Evolutionary conservation across 306 rosid species (phyloP), one percentile per base, ranked within the genome.

Genomic region (apple (Malus domestica)): DNA sequence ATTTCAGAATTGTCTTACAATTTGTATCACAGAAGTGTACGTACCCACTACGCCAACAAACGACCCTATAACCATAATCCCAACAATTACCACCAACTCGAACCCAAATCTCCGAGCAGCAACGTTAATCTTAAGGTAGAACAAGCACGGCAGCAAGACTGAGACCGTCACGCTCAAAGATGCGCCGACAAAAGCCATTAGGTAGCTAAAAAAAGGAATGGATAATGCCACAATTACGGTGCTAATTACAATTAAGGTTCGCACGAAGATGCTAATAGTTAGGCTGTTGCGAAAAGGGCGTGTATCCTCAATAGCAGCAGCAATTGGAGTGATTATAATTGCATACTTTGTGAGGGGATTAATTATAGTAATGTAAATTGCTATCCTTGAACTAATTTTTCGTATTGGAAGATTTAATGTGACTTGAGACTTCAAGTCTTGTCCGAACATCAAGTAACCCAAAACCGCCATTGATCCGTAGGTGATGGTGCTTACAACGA

Each of bases 391-490:
- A 33, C 87, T 82, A 4, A 85, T 61, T 78, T 88, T 81, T 4
- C 69, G 38, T 18, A 71, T 18, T 0, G 96, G 97, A 55, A 90
- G 93, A 69, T 89, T 93, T 70, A 90, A 65, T 10, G 96, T 89
- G 29, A 93, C 77, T 77, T 90, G 96, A 27, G 96, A 88, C 46
- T 77, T 83, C 20, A 73, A 40, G 23, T 79, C 1, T 10, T 78
- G 71, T 71, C 94, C 97, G 32, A 80, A 93, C 93, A 89, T 93
- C 51, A 33, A 15, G 79, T 93, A 90, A 22, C 97, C 97, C 64
- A 84, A 33, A 3, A 86, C 30, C 5, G 77, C 92, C 78, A 90
- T 86, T 38, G 85, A 65, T 68, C 92, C 93, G 66, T 90, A 90
- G 33, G 42, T 85, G 20, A 81, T 23, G 30, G 91, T 85, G 86